Conservation (phyloP, 352 stramenopile species). For the Pythium myriotylum region DNA sequence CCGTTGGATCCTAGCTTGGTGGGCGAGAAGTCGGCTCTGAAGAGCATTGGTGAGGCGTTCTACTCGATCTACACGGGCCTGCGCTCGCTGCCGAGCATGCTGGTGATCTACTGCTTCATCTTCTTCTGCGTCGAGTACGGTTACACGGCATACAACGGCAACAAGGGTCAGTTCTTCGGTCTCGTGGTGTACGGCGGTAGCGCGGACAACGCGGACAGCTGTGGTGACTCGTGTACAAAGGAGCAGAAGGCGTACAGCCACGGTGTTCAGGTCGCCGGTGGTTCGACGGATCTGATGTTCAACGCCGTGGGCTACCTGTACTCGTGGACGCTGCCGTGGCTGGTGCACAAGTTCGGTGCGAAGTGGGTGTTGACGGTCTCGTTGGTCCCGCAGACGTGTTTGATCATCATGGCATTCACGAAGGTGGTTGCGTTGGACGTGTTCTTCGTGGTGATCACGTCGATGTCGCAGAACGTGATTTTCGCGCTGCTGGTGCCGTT, state of each 20-base stretch:
- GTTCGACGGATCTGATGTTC: conserved; percentile 31
- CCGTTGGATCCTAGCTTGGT: conserved; percentile 26
- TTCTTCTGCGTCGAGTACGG: conserved; percentile 48
- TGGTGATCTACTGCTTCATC: conserved; percentile 41
- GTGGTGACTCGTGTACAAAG: conserved; percentile 34
- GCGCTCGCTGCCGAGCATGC: conserved; percentile 30
- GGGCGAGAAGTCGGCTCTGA: not conserved
- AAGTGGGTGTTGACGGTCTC: conserved; percentile 31
- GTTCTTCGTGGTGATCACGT: conserved; percentile 42
- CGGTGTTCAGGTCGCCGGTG: conserved; percentile 44
- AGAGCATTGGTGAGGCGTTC: conserved; percentile 29
- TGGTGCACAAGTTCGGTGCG: conserved; percentile 40
- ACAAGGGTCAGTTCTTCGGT: conserved; percentile 58
- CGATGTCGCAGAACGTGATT: conserved; percentile 51
- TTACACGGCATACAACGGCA: conserved; percentile 58
- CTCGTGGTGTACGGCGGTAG: conserved; percentile 35
- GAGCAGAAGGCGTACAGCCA: conserved; percentile 42
- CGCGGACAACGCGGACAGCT: conserved; percentile 26
- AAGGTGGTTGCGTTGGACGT: conserved; percentile 39
- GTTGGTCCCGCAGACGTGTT: conserved; percentile 42
- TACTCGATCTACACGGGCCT: conserved; percentile 39
- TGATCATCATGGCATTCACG: conserved; percentile 54
- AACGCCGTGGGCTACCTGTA: conserved; percentile 42
- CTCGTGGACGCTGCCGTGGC: conserved; percentile 38
- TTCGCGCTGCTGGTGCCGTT: conserved; percentile 69